Evolutionary conservation across 495 filamentous ascomycete species (phyloP), one percentile per base, ranked within the genome.

Genomic region (Tuber microsphaerosporum): DNA sequence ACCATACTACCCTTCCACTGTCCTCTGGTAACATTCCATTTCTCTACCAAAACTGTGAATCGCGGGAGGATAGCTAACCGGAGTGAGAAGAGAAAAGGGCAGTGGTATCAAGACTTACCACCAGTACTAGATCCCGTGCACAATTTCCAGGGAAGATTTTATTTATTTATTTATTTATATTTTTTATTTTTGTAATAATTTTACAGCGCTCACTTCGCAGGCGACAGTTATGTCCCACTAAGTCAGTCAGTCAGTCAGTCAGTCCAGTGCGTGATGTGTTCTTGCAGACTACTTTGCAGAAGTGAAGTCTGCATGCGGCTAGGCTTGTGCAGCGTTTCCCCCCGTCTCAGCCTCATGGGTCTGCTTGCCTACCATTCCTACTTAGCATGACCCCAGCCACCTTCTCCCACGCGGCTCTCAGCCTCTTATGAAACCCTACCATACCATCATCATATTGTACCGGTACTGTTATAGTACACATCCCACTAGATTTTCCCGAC

Each of bases 321-420:
- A 79, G 76, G 72, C 65, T 43, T 19, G 26, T 31, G 26, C 56
- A 65, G 56, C 56, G 26, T 65, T 65, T 65, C 56, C 56, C 56
- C 56, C 56, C 56, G 56, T 79, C 76, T 79, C 77, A 79, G 77
- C 77, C 77, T 79, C 77, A 79, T 65, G 26, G 56, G 31, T 65
- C 56, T 3, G 56, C 56, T 65, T 65, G 56, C 26, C 56, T 34
- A 34, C 56, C 56, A 16, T 65, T 31, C 31, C 26, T 65, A 1
- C 12, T 65, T 65, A 34, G 10, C 56, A 65, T 12, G 34, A 65
- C 26, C 56, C 56, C 14, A 65, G 56, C 56, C 56, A 65, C 56
- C 26, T 34, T 34, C 14, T 34, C 56, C 76, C 76, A 79, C 77
- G 77, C 77, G 77, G 70, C 73, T 79, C 78, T 79, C 77, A 79